Evolutionary conservation across 1,139 yeast genomes (phyloP).

Genomic region (Diutina siamensis): DNA sequence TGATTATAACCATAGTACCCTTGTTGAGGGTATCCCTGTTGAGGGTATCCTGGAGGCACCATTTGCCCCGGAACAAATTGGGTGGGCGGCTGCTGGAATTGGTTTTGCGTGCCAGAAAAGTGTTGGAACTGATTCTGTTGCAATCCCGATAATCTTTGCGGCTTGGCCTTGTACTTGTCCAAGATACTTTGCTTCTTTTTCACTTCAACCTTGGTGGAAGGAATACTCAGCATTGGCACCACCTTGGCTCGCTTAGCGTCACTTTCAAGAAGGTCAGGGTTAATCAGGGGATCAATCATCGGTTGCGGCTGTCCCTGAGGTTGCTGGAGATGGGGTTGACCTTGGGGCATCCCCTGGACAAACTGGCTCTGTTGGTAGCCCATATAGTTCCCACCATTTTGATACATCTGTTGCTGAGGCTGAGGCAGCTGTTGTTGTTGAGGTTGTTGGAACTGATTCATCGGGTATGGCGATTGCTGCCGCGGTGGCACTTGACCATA

Average conservation of each 20-base stretch:
- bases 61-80: not conserved
- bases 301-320: conserved; percentile 11
- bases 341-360: no score
- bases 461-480: not conserved
- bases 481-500: not conserved
- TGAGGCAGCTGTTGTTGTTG: not conserved
- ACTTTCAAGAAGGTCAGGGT: conserved; percentile 12
- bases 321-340: no score
- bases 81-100: conserved; percentile 1
- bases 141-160: conserved; percentile 2
- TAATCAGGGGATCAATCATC: conserved; percentile 12
- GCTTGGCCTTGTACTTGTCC: conserved; percentile 33
- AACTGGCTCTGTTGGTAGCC: conserved; percentile 16
- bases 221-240: conserved; percentile 7
- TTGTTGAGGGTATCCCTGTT: not conserved
- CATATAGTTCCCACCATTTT: conserved; percentile 20
- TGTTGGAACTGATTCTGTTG: conserved; percentile 16
- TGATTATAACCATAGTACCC: not conserved
- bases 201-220: conserved; percentile 48
- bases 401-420: conserved; percentile 11
- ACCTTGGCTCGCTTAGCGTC: conserved; percentile 7
- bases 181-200: conserved; percentile 40
- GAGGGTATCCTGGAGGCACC: not conserved
- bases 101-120: not conserved
- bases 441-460: not conserved